Evolutionary conservation across 176 grass and related monocot genomes (phyloP).

Genomic region (Rhynchospora breviuscula): DNA sequence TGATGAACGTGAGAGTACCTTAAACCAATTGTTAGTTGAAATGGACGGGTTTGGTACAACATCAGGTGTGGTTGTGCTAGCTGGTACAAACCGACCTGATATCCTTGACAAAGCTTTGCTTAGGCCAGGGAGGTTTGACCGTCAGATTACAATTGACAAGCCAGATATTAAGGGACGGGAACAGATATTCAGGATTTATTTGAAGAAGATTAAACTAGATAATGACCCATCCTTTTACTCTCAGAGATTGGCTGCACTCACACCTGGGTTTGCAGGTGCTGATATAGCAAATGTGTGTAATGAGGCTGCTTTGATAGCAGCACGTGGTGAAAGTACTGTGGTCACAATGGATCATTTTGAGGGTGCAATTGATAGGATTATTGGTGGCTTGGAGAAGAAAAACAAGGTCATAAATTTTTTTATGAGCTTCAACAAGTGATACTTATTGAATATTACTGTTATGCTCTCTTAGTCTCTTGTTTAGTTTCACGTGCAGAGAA

Average conservation of each 20-base stretch:
- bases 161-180: constrained; percentile 87
- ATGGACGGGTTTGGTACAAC: constrained; percentile 98
- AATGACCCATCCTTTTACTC: constrained; percentile 84
- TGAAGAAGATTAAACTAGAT: constrained; percentile 87
- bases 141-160: constrained; percentile 83
- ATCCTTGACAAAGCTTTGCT: constrained; percentile 91
- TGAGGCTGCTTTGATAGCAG: constrained; percentile 84
- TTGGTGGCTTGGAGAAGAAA: constrained; percentile 95
- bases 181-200: constrained; percentile 84
- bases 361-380: constrained; percentile 79
- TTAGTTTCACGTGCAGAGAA: background rate
- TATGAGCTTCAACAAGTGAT: background rate
- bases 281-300: constrained; percentile 98
- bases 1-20: constrained; percentile 80
- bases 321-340: constrained; percentile 44
- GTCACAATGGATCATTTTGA: constrained; percentile 87
- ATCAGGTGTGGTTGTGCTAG: constrained; percentile 76
- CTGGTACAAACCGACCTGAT: constrained; percentile 90
- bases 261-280: constrained; percentile 89
- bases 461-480: background rate
- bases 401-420: constrained; percentile 52
- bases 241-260: constrained; percentile 82
- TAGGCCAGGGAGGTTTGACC: constrained; percentile 92
- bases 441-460: background rate
- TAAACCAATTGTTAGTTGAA: constrained; percentile 92